Percentiles rank a stretch among this genome's conserved stretches.
phyloP scores from a whole-genome alignment of 2,329 filamentous ascomycete species.

The Cordyceps cateniannulata region DNA sequence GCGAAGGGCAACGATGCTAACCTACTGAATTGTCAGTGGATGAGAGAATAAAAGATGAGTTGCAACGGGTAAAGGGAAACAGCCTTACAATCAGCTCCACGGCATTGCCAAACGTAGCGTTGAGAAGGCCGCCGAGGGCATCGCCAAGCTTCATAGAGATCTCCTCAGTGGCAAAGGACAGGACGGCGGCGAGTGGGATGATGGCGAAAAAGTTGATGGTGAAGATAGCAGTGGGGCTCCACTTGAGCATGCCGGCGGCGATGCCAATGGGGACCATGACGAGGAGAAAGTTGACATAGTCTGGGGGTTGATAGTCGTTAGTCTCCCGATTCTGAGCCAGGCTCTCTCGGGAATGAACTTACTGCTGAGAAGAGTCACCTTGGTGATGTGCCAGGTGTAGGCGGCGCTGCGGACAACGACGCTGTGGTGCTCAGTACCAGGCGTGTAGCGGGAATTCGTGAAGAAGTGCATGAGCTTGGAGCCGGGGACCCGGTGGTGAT shows the following conservation, averaged over 20 bases:
- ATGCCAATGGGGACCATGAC: slow-evolving; percentile 70
- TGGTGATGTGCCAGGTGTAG: slow-evolving; percentile 48
- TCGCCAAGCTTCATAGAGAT: slow-evolving; percentile 66
- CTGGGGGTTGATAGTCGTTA: slow-evolving; percentile 24
- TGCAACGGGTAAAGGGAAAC: slow-evolving; percentile 19
- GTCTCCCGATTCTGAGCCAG: not conserved
- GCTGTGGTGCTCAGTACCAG: slow-evolving; percentile 45
- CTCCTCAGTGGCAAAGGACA: slow-evolving; percentile 75
- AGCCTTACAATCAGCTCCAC: slow-evolving; percentile 76
- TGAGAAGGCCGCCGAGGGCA: slow-evolving; percentile 65
- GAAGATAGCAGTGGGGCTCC: slow-evolving; percentile 64
- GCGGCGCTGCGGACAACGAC: slow-evolving; percentile 38
- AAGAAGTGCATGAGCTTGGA: slow-evolving; percentile 35
- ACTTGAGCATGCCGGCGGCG: slow-evolving; percentile 53
- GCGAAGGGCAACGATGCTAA: slow-evolving; percentile 83
- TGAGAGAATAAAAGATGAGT: not conserved
- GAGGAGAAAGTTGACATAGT: slow-evolving; percentile 63
- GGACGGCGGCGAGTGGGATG: slow-evolving; percentile 64
- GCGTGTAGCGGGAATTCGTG: slow-evolving; percentile 43
- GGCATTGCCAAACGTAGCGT: slow-evolving; percentile 74
- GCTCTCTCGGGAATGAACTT: slow-evolving; percentile 24
- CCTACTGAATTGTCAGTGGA: slow-evolving; percentile 41
- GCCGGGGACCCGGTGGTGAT: not conserved
- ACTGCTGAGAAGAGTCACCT: slow-evolving; percentile 55
- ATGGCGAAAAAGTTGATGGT: slow-evolving; percentile 76